phyloP scores from a whole-genome alignment of 192 early-diverging fungal species.

The Jimgerdemannia flammicorona region DNA sequence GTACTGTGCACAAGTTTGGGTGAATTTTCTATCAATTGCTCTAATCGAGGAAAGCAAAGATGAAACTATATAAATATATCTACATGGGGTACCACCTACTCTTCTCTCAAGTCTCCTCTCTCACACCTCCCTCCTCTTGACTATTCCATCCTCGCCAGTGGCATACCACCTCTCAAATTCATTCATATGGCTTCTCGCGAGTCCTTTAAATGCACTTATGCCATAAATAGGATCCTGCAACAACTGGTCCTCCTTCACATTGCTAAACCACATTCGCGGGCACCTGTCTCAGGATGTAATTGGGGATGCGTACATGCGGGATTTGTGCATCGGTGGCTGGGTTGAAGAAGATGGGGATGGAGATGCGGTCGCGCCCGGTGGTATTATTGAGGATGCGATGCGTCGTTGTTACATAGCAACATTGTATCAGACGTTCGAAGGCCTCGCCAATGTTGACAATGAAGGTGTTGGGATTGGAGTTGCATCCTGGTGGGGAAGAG shows the following conservation, averaged over 20 bases:
- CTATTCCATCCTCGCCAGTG: conserved; percentile 11
- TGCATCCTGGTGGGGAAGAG: too few species aligned
- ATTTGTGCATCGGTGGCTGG: conserved; percentile 37
- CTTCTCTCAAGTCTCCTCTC: too few species aligned
- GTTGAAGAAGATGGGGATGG: conserved; percentile 55
- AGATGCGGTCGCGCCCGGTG: conserved; percentile 42
- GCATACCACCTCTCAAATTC: conserved; percentile 23
- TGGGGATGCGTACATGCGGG: conserved; percentile 24
- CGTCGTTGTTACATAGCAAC: conserved; percentile 46
- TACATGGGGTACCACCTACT: too few species aligned
- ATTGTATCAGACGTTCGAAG: conserved; percentile 48
- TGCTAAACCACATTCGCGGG: conserved; percentile 26
- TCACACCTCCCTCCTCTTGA: too few species aligned
- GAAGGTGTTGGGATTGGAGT: conserved; percentile 50
- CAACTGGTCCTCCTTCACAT: conserved; percentile 28
- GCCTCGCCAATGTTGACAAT: conserved; percentile 68
- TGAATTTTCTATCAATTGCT: too few species aligned
- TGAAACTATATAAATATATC: too few species aligned
- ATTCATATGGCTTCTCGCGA: conserved; percentile 21
- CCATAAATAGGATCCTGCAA: conserved; percentile 30
- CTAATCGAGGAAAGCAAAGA: too few species aligned
- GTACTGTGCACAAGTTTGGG: too few species aligned
- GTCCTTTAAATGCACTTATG: conserved; percentile 20
- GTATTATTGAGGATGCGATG: conserved; percentile 56
- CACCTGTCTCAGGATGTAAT: conserved; percentile 11